Conservation (phyloP, 2,329 filamentous ascomycete genomes). For the Pseudofabraea citricarpa region DNA sequence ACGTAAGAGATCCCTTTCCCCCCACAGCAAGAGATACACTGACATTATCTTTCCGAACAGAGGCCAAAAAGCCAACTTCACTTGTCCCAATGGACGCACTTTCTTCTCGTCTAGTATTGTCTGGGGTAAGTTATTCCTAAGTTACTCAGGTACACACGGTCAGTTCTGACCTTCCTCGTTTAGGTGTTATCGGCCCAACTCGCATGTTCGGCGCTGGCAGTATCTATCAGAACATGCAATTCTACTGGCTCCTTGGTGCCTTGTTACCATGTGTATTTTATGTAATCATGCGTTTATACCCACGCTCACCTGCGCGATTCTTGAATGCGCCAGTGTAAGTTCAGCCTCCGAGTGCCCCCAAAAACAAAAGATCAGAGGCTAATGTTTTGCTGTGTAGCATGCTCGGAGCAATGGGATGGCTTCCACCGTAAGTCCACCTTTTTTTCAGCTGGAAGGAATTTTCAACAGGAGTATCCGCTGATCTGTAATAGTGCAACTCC, state of each 20-base stretch:
- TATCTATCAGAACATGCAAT: conserved; percentile 59
- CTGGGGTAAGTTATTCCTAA: conserved; percentile 60
- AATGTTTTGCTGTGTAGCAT: too few species aligned
- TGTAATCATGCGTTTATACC: conserved; percentile 48
- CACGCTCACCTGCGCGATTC: conserved; percentile 57
- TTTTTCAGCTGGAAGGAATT: too few species aligned
- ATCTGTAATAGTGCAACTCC: too few species aligned
- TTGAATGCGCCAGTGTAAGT: conserved; percentile 38
- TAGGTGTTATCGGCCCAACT: conserved; percentile 60
- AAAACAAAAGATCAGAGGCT: too few species aligned
- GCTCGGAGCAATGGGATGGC: conserved; percentile 31
- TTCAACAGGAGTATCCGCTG: too few species aligned
- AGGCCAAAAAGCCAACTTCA: conserved; percentile 56
- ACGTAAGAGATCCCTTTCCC: conserved; percentile 15
- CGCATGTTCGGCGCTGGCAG: conserved; percentile 60
- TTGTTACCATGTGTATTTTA: conserved; percentile 52
- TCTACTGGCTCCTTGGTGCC: conserved; percentile 63
- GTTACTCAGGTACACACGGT: too few species aligned
- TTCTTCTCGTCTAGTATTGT: conserved; percentile 61
- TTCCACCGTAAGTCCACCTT: too few species aligned
- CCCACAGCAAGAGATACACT: too few species aligned
- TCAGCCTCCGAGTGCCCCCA: neutral
- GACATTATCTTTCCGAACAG: too few species aligned
- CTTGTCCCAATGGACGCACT: conserved; percentile 61
- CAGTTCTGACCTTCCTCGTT: too few species aligned